A percentile compares a stretch with the other conserved stretches of the same genome.
These are phyloP conservation scores for Silene conica DNA, from an alignment of 148 eudicot genomes.

Conservation along the genomic window DNA sequence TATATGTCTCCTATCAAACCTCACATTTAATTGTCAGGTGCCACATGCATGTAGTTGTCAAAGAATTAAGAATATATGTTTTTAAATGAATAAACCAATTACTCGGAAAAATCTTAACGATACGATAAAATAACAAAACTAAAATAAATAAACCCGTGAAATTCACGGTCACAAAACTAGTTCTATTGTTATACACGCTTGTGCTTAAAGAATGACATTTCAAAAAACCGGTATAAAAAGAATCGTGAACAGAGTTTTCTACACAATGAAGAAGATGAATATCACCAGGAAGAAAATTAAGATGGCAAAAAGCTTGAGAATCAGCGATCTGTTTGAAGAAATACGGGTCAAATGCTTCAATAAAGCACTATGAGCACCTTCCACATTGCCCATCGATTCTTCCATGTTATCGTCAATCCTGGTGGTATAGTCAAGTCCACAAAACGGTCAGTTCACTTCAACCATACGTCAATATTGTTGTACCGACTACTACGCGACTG, in stretches of 20 bases:
- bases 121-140: no score
- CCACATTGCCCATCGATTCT: conserved; percentile 71
- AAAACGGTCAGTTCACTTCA: not conserved
- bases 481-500: not conserved
- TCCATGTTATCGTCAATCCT: conserved; percentile 93
- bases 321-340: conserved; percentile 81
- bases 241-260: not conserved
- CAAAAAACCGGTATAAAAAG: conserved; percentile 3
- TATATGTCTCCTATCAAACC: no score
- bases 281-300: conserved; percentile 59
- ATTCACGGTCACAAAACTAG: no score
- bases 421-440: not conserved
- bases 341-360: conserved; percentile 63
- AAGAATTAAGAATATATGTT: no score
- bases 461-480: not conserved
- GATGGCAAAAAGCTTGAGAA: conserved; percentile 70
- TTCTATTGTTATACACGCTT: not conserved
- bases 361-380: conserved; percentile 69
- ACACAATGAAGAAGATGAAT: conserved; percentile 66
- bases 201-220: not conserved
- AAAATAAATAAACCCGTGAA: no score
- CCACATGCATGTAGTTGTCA: no score
- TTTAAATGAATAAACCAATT: no score
- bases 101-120: no score
- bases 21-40: no score